A percentile compares a stretch with the other conserved stretches of the same genome.
These are phyloP conservation scores for Balansia obtecta DNA, from an alignment of 2,329 filamentous ascomycete species.

Conservation along the genomic window DNA sequence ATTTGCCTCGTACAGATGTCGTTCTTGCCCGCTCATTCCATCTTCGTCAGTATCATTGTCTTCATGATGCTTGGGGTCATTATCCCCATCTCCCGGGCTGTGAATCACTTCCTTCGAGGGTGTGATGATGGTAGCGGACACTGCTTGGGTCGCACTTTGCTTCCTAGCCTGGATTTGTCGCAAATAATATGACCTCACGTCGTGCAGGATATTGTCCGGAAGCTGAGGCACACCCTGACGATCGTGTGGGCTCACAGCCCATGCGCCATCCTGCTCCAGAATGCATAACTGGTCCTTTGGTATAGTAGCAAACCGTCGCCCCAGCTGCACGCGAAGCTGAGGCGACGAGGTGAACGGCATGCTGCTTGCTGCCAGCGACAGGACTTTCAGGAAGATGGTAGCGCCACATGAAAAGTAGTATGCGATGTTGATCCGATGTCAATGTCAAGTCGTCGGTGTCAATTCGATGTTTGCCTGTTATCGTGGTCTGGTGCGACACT, in stretches of 20 bases:
- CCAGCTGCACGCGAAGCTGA: conserved; percentile 12
- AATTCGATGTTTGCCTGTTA: not conserved
- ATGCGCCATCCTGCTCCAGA: conserved; percentile 22
- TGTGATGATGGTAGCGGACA: not conserved
- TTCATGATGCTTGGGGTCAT: not conserved
- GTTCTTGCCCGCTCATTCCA: not conserved
- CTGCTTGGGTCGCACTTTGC: not conserved
- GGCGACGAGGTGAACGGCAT: conserved; percentile 17
- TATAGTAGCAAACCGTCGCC: conserved; percentile 19
- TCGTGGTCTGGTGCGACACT: not conserved
- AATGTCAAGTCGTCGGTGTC: no score
- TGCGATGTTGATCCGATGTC: not conserved
- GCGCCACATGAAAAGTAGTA: not conserved
- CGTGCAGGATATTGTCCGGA: conserved; percentile 23
- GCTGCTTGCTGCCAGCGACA: conserved; percentile 7
- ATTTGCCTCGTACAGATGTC: not conserved
- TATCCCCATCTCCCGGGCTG: not conserved
- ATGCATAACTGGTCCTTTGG: conserved; percentile 27
- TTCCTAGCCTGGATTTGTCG: conserved; percentile 1
- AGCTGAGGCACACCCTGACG: conserved; percentile 18
- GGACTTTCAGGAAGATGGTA: not conserved
- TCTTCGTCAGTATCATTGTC: not conserved
- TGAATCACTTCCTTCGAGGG: not conserved
- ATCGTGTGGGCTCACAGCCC: conserved; percentile 18
- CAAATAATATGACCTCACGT: conserved; percentile 14